A percentile compares a stretch with the other conserved stretches of the same genome.
Evolutionary conservation across 140 eudicot genomes (phyloP).

Genomic region (Flaveria floridana): DNA sequence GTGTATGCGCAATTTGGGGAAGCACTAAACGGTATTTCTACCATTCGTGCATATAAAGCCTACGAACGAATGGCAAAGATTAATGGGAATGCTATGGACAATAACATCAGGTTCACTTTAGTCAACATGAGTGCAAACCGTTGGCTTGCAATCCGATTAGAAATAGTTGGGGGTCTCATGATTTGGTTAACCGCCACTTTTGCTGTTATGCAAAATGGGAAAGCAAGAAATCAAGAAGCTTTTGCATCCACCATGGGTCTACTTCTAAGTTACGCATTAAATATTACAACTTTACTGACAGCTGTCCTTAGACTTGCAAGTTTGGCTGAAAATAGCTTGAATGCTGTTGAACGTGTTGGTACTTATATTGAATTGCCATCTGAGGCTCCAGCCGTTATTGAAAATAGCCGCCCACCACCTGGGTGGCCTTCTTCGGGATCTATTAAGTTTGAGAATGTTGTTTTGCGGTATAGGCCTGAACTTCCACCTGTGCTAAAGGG

Average conservation of each 20-base stretch:
- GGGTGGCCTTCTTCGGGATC: constrained; percentile 91
- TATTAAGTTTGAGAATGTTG: constrained; percentile 80
- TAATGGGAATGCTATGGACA: constrained; percentile 96
- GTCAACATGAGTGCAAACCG: constrained; percentile 87
- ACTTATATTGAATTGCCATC: constrained; percentile 91
- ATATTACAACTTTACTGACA: constrained; percentile 67
- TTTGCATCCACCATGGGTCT: constrained; percentile 97
- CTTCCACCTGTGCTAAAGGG: constrained; percentile 93
- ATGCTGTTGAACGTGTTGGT: constrained; percentile 92
- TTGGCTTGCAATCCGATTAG: constrained; percentile 88
- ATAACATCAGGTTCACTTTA: constrained; percentile 77
- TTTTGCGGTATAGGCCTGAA: constrained; percentile 79
- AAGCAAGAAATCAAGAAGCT: constrained; percentile 82
- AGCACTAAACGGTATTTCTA: constrained; percentile 80
- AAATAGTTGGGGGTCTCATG: constrained; percentile 90
- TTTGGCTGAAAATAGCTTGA: constrained; percentile 84
- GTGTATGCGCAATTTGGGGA: constrained; percentile 98
- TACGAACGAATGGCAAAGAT: constrained; percentile 84
- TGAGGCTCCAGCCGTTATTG: constrained; percentile 75
- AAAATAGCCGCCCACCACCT: constrained; percentile 76
- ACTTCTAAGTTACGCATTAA: constrained; percentile 83
- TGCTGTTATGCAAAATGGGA: constrained; percentile 87
- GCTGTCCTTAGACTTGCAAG: constrained; percentile 82
- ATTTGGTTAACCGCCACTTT: constrained; percentile 95
- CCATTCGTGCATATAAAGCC: constrained; percentile 94